Evolutionary conservation across 148 eudicot genomes (phyloP).

Genomic region (Spergularia bocconei): DNA sequence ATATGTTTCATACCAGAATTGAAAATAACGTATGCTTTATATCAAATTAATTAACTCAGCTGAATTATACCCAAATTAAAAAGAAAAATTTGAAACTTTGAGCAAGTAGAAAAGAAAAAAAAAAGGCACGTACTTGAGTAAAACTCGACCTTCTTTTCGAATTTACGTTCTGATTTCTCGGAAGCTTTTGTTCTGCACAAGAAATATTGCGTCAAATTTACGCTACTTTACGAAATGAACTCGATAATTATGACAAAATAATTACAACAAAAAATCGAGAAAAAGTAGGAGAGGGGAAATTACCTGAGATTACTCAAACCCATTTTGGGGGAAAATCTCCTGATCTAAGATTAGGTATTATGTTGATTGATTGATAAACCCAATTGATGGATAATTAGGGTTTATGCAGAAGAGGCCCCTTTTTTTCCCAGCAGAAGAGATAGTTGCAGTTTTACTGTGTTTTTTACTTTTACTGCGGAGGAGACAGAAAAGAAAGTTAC

Average conservation of each 20-base stretch:
- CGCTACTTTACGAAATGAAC: neutral
- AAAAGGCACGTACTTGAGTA: conserved; percentile 49
- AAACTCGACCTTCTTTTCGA: conserved; percentile 63
- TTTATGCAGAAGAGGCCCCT: conserved; percentile 12
- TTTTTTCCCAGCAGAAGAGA: no score
- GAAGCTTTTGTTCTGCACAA: conserved; percentile 38
- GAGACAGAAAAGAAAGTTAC: neutral
- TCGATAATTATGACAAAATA: neutral
- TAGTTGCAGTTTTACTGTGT: no score
- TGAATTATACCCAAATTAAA: neutral
- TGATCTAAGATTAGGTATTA: neutral
- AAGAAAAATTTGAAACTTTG: neutral
- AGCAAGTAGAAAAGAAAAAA: neutral
- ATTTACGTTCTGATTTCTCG: conserved; percentile 54
- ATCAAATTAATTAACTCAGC: no score
- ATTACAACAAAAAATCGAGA: neutral
- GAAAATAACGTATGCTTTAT: no score
- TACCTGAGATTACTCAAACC: conserved; percentile 31
- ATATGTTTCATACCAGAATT: no score
- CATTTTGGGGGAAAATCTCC: conserved; percentile 27
- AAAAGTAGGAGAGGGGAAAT: neutral
- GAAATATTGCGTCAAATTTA: neutral
- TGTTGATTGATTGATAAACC: neutral
- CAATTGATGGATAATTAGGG: conserved; percentile 2
- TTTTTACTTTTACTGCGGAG: no score